phyloP scores from a whole-genome alignment of 1,284 basidiomycete genomes.

The Cutaneotrichosporon sp. region DNA sequence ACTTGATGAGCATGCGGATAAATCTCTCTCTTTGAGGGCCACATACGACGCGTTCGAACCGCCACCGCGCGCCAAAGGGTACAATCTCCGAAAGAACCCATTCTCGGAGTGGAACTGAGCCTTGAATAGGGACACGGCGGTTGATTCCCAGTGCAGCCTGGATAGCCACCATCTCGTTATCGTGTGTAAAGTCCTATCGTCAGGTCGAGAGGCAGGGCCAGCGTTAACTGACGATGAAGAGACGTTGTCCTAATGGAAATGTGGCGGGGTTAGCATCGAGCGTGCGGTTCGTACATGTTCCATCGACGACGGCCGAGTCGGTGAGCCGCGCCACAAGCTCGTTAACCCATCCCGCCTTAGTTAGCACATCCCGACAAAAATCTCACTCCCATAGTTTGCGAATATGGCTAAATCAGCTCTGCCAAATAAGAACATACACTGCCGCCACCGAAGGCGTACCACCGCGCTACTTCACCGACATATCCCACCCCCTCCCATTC shows the following conservation, averaged over 20 bases:
- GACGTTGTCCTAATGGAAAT: constrained; percentile 60
- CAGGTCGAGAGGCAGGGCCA: neutral
- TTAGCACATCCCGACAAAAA: neutral
- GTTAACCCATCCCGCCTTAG: constrained; percentile 70
- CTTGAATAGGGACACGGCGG: constrained; percentile 9
- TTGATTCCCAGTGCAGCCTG: constrained; percentile 68
- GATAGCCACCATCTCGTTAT: constrained; percentile 75
- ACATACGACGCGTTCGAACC: constrained; percentile 45
- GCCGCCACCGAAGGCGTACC: constrained; percentile 61
- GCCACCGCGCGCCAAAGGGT: constrained; percentile 44
- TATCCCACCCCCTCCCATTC: constrained; percentile 70
- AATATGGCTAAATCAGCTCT: constrained; percentile 36
- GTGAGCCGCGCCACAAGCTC: constrained; percentile 79
- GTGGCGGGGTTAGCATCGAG: constrained; percentile 64
- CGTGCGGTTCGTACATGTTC: constrained; percentile 76
- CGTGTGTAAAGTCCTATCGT: constrained; percentile 70
- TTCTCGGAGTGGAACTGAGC: neutral
- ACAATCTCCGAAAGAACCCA: constrained; percentile 27
- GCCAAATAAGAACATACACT: constrained; percentile 57
- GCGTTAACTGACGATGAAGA: constrained; percentile 43
- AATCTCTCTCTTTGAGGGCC: constrained; percentile 30
- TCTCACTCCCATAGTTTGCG: constrained; percentile 30
- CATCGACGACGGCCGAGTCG: constrained; percentile 61
- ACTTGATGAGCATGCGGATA: constrained; percentile 49
- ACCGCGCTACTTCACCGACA: constrained; percentile 70